These are phyloP conservation scores for Malus asiatica DNA, from an alignment of 306 rosid species.

Conservation along the genomic window DNA sequence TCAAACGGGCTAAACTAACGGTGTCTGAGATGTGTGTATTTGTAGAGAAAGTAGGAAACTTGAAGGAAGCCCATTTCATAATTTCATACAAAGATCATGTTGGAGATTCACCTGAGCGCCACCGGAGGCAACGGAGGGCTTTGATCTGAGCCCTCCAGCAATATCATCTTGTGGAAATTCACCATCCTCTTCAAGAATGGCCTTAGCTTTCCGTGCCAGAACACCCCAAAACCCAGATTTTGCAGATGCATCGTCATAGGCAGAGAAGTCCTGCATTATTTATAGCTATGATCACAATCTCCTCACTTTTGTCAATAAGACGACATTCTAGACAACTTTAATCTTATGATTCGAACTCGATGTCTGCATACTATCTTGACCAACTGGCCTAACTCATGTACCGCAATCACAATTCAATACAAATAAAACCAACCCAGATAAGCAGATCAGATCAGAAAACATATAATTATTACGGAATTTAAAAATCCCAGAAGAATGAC, in stretches of 20 bases:
- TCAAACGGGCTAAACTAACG: background rate
- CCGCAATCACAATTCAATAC: background rate
- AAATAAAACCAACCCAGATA: background rate
- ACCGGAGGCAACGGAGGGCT: conserved; percentile 22
- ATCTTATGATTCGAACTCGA: background rate
- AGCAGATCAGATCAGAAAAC: background rate
- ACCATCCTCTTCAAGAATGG: conserved; percentile 65
- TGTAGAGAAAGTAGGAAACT: background rate
- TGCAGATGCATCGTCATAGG: conserved; percentile 29
- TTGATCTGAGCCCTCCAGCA: conserved; percentile 27
- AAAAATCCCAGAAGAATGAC: background rate
- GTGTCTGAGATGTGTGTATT: background rate
- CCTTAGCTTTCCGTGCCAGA: conserved; percentile 75
- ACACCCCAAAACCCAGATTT: conserved; percentile 88
- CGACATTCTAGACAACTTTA: background rate
- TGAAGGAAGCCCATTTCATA: background rate
- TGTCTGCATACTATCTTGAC: background rate
- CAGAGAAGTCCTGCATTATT: conserved; percentile 49
- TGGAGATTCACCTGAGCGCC: conserved; percentile 43
- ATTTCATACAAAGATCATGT: background rate
- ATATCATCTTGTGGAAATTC: conserved; percentile 13
- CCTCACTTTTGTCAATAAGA: too few species aligned
- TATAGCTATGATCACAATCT: background rate
- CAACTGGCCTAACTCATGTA: background rate
- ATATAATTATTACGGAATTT: background rate